phyloP scores from a whole-genome alignment of 1,284 basidiomycete species.

The Cutaneotrichosporon spelunceum region DNA sequence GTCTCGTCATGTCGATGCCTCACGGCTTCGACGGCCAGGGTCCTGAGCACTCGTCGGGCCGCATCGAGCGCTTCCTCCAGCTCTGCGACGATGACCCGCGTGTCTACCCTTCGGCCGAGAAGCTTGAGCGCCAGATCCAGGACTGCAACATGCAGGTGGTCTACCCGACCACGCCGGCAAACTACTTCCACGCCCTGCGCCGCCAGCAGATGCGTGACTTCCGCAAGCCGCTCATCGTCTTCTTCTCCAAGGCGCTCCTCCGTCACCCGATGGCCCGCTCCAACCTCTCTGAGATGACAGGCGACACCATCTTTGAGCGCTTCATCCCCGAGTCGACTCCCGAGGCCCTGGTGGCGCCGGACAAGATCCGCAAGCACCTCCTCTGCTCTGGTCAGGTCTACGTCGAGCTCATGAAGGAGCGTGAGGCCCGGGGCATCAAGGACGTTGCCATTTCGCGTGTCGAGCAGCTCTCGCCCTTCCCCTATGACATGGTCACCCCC shows the following conservation, averaged over 20 bases:
- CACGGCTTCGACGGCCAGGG: conserved; percentile 99
- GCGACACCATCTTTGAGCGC: conserved; percentile 85
- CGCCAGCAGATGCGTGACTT: conserved; percentile 94
- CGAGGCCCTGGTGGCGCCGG: conserved; percentile 67
- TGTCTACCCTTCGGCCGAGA: conserved; percentile 80
- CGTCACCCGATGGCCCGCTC: conserved; percentile 91
- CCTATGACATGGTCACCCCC: conserved; percentile 85
- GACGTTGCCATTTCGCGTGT: conserved; percentile 90
- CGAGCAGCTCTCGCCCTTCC: conserved; percentile 94
- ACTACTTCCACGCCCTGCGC: conserved; percentile 94
- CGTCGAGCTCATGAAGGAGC: conserved; percentile 79
- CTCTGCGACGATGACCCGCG: conserved; percentile 97
- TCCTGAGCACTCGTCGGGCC: conserved; percentile 95
- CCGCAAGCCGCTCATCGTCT: conserved; percentile 89
- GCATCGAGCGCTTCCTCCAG: conserved; percentile 95
- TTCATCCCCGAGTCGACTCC: conserved; percentile 84
- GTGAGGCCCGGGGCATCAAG: conserved; percentile 82
- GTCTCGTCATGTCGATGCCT: conserved; percentile 85
- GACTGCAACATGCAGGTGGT: conserved; percentile 99
- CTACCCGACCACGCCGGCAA: conserved; percentile 89
- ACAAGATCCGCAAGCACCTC: conserved; percentile 87
- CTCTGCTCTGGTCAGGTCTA: conserved; percentile 93
- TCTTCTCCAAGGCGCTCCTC: conserved; percentile 95
- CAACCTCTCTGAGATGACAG: conserved; percentile 78
- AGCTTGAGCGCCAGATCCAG: conserved; percentile 92